Percentiles rank a stretch among this genome's conserved stretches.
Evolutionary conservation across 331 rosid species (phyloP).

Genomic region (Quercus lobata): DNA sequence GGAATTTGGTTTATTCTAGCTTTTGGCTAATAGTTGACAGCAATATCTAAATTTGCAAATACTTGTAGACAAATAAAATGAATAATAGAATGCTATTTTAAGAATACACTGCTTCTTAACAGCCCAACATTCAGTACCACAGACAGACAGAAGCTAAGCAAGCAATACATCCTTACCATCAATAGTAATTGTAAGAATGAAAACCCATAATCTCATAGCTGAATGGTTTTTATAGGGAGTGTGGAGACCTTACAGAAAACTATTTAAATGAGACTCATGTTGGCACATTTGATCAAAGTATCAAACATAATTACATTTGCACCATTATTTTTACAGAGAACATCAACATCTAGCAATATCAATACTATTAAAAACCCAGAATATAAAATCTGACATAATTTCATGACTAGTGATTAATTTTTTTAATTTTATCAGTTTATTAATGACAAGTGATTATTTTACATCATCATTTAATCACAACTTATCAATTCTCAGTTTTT

Average conservation of each 20-base stretch:
- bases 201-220: neutral
- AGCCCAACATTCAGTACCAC: neutral
- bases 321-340: neutral
- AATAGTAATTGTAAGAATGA: neutral
- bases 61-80: neutral
- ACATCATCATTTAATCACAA: neutral
- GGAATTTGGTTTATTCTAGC: neutral
- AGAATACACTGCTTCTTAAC: too few relatives aligned
- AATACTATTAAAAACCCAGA: neutral
- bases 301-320: too few relatives aligned
- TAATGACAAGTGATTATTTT: neutral
- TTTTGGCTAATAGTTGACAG: neutral
- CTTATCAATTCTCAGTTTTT: neutral
- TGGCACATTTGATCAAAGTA: too few relatives aligned
- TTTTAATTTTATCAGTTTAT: too few relatives aligned
- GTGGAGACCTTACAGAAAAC: neutral
- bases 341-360: neutral
- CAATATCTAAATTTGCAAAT: neutral
- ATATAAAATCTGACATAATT: neutral
- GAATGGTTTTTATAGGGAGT: neutral
- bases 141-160: neutral
- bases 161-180: neutral
- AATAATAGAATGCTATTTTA: neutral
- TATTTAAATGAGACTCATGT: neutral
- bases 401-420: neutral